A percentile compares a stretch with the other conserved stretches of the same genome.
phyloP scores from a whole-genome alignment of 148 eudicot species.

The Drosera capensis region DNA sequence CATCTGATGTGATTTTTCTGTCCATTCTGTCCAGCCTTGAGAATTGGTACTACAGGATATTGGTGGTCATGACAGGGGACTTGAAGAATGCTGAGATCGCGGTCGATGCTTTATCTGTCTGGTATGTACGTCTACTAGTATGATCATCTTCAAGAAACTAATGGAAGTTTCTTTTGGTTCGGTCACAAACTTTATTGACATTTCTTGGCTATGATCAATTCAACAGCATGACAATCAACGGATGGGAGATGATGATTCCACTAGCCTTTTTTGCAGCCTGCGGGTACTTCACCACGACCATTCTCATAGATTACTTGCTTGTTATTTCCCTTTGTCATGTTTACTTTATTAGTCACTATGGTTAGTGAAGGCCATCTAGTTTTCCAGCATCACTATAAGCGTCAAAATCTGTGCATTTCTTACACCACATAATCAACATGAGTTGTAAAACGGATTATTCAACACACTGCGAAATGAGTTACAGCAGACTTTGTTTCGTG shows the following conservation, averaged over 20 bases:
- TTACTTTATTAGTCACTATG: too few relatives aligned
- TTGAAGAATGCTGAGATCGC: constrained; percentile 29
- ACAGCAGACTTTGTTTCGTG: too few relatives aligned
- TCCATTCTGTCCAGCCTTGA: constrained; percentile 19
- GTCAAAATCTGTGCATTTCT: too few relatives aligned
- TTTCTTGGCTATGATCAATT: neutral
- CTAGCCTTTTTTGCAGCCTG: constrained; percentile 42
- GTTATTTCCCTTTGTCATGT: too few relatives aligned
- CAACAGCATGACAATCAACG: constrained; percentile 37
- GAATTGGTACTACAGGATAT: constrained; percentile 44
- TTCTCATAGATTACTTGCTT: neutral
- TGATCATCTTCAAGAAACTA: too few relatives aligned
- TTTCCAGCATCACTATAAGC: too few relatives aligned
- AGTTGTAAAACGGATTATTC: too few relatives aligned
- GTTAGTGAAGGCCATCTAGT: too few relatives aligned
- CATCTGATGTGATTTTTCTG: neutral
- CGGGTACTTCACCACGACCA: constrained; percentile 14
- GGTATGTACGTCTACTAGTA: constrained; percentile 8
- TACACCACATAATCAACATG: too few relatives aligned
- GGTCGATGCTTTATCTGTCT: constrained; percentile 33
- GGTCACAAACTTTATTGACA: neutral
- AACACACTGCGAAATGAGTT: too few relatives aligned
- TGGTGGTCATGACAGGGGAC: constrained; percentile 30
- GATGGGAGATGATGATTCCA: constrained; percentile 53
- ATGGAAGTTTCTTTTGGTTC: neutral